Conservation (phyloP, 2,329 filamentous ascomycete species). For the Colletotrichum sp. region DNA sequence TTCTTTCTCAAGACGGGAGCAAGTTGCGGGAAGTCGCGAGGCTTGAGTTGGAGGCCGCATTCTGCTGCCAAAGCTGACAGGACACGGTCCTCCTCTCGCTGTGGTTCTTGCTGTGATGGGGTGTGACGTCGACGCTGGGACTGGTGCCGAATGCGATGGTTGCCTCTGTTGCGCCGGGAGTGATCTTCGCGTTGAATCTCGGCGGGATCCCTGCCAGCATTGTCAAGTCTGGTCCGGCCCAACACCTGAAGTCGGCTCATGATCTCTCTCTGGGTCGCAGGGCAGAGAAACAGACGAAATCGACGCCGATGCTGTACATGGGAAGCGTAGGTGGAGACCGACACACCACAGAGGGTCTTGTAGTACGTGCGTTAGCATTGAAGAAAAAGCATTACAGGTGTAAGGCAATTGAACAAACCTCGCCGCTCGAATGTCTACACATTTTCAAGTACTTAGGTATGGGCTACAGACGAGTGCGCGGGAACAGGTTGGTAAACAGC, state of each 20-base stretch:
- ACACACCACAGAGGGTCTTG: neutral
- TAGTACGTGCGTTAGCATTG: neutral
- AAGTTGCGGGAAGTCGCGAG: neutral
- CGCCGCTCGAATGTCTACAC: neutral
- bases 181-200: neutral
- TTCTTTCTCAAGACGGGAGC: neutral
- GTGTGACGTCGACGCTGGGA: neutral
- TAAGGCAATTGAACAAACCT: neutral
- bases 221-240: neutral
- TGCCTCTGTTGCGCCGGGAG: neutral
- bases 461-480: neutral
- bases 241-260: neutral
- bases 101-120: neutral
- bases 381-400: neutral
- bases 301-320: neutral
- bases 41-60: neutral
- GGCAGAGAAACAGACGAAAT: neutral
- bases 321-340: neutral
- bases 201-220: neutral
- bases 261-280: neutral
- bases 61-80: neutral
- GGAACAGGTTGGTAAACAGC: neutral
- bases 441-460: neutral
- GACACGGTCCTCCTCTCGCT: neutral
- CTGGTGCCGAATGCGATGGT: neutral